Conservation (phyloP, 257 asterid species). For the Capsicum rhomboideum region DNA sequence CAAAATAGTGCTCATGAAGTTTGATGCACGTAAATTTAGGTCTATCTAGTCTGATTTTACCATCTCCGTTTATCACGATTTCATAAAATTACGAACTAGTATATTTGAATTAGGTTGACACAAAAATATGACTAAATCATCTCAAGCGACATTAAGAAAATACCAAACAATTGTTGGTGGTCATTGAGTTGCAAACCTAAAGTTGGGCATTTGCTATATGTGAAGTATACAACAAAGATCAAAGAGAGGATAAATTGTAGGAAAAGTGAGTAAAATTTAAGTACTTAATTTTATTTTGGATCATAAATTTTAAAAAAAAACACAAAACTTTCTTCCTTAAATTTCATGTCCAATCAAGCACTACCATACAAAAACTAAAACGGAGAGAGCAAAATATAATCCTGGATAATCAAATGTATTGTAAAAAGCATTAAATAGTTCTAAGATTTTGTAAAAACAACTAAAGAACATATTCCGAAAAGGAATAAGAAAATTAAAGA, state of each 20-base stretch:
- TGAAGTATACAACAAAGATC: neutral
- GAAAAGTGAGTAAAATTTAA: neutral
- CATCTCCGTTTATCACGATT: neutral
- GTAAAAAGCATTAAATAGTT: too few species aligned
- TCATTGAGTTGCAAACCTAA: neutral
- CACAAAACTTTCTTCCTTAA: too few species aligned
- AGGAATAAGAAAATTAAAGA: neutral
- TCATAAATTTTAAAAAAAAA: too few species aligned
- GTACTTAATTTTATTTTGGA: too few species aligned
- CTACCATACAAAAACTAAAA: too few species aligned
- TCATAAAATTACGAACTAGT: neutral
- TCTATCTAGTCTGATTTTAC: neutral
- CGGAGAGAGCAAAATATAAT: too few species aligned
- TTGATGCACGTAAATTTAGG: neutral
- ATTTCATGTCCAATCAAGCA: too few species aligned
- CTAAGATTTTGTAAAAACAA: too few species aligned
- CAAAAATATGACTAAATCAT: too few species aligned
- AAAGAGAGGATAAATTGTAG: neutral
- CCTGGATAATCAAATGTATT: too few species aligned
- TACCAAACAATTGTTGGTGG: neutral
- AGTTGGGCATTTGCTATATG: neutral
- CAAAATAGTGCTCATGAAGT: too few species aligned
- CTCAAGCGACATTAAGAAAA: neutral
- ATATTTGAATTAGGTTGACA: neutral
- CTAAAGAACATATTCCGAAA: too few species aligned